phyloP scores from a whole-genome alignment of 1,139 yeast genomes.

The Nematodospora anomalae region DNA sequence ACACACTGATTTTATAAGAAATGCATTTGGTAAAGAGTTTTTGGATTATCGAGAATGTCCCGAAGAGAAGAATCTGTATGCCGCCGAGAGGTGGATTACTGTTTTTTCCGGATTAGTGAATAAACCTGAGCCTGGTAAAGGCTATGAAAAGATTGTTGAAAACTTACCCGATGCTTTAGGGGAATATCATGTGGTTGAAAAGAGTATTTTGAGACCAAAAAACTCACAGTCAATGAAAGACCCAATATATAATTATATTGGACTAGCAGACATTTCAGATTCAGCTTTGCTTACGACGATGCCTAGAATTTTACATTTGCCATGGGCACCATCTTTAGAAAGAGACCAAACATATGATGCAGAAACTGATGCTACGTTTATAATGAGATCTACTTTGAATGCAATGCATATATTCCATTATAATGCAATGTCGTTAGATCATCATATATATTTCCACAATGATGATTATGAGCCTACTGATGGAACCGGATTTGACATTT shows the following conservation, averaged over 20 bases:
- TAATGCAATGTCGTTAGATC: slow-evolving; percentile 51
- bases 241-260: slow-evolving; percentile 35
- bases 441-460: slow-evolving; percentile 45
- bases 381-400: slow-evolving; percentile 38
- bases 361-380: slow-evolving; percentile 30
- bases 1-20: slow-evolving; percentile 42
- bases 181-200: slow-evolving; percentile 13
- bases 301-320: slow-evolving; percentile 43
- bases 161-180: slow-evolving; percentile 14
- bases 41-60: slow-evolving; percentile 33
- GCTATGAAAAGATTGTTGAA: slow-evolving; percentile 13
- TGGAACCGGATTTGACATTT: slow-evolving; percentile 31
- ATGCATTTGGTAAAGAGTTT: slow-evolving; percentile 43
- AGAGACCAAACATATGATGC: slow-evolving; percentile 35
- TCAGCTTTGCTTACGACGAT: slow-evolving; percentile 43
- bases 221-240: slow-evolving; percentile 27
- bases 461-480: slow-evolving; percentile 24
- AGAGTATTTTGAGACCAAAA: slow-evolving; percentile 14
- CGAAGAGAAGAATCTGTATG: slow-evolving; percentile 30
- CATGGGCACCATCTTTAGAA: slow-evolving; percentile 46
- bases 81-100: slow-evolving; percentile 45
- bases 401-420: slow-evolving; percentile 44
- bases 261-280: slow-evolving; percentile 43
- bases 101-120: slow-evolving; percentile 40
- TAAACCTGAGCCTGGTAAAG: slow-evolving; percentile 17